A percentile compares a stretch with the other conserved stretches of the same genome.
Evolutionary conservation across 1,284 basidiomycete genomes (phyloP).

Genomic region (Taiwanofungus camphoratus): DNA sequence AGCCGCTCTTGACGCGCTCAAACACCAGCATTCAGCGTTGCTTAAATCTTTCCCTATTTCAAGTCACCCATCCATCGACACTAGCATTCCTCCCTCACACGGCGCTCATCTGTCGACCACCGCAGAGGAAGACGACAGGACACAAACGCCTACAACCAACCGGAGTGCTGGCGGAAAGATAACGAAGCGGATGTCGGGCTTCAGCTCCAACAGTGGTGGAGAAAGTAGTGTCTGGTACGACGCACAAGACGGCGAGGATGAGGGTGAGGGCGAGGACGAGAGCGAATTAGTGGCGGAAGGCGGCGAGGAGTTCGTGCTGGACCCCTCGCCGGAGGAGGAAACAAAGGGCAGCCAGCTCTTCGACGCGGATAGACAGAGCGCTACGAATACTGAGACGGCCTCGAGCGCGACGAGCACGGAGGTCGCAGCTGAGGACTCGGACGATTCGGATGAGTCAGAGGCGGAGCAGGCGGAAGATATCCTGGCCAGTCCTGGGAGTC

Average conservation of each 20-base stretch:
- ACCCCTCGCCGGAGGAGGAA: conserved; percentile 40
- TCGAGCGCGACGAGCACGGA: conserved; percentile 12
- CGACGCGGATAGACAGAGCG: conserved; percentile 32
- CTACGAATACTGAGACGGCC: conserved; percentile 12
- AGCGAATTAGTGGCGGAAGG: no score
- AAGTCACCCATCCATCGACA: conserved; percentile 34
- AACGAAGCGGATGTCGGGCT: conserved; percentile 43
- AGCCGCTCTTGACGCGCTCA: conserved; percentile 46
- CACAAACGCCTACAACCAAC: conserved; percentile 25
- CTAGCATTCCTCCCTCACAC: conserved; percentile 27
- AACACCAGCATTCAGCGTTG: conserved; percentile 51
- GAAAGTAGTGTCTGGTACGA: conserved; percentile 65
- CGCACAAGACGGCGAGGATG: conserved; percentile 45
- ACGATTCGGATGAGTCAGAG: conserved; percentile 15
- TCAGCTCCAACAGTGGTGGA: conserved; percentile 53
- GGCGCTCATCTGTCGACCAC: conserved; percentile 42
- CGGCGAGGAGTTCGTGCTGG: conserved; percentile 66
- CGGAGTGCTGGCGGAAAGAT: conserved; percentile 31
- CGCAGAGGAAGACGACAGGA: conserved; percentile 41
- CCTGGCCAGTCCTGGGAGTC: conserved; percentile 2
- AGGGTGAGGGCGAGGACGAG: no score
- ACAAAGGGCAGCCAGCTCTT: conserved; percentile 33
- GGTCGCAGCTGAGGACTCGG: conserved; percentile 22
- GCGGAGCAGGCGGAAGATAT: conserved; percentile 13
- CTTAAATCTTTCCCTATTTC: conserved; percentile 39